Base-by-base conservation (phyloP, 352 stramenopile genomes). In the Achlya hypogyna region DNA sequence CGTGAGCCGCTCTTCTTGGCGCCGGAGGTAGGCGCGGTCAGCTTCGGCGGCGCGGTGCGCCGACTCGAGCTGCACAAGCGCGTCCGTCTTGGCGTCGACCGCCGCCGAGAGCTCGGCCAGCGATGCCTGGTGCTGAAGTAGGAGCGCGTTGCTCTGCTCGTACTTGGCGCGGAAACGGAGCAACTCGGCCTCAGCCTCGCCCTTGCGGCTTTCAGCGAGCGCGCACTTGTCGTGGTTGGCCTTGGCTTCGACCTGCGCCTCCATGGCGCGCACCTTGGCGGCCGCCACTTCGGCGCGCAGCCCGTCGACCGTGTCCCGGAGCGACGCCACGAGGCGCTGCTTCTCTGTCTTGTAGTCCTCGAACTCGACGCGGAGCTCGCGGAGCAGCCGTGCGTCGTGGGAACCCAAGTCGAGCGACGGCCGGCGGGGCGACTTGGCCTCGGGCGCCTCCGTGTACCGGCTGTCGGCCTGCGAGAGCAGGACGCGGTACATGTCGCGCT, bases 401-500 rank as follows among this genome's bases (percentile, higher is more conserved):
- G 62, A 66, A 29, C 35, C 38, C 28, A 23, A 42, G 18, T 35
- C 42, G 10, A 27, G 27, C 20, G 62, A 53, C 9, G 35, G 53
- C 23, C 54, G 40, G 35, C 51, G 34, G n/a, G 43, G 43, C 53
- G 51, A 63, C 51, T 47, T 68, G 25, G 23, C n/a, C 31, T 51
- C 12, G 20, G 29, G 34, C 5, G 43, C 16, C 9, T 81, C 74
- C 14, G 79, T 12, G 49, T 84, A 90, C 38, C 84, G 80, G 14
- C 75, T 88, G 72, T 98, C 91, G 23, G 92, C 87, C 38, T 97
- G 91, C 2, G 86, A 82, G 12, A 98, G 73, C 22, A 98, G 76
- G 27, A 96, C 86, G 40, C 91, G 87, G 70, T 98, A 98, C 74
- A 98, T 92, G 78, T 98, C 94, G 25, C 96, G 88, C 72, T 98